These are phyloP conservation scores for Dillenia turbinata DNA, from an alignment of 164 flowering plant genomes.

Conservation along the genomic window DNA sequence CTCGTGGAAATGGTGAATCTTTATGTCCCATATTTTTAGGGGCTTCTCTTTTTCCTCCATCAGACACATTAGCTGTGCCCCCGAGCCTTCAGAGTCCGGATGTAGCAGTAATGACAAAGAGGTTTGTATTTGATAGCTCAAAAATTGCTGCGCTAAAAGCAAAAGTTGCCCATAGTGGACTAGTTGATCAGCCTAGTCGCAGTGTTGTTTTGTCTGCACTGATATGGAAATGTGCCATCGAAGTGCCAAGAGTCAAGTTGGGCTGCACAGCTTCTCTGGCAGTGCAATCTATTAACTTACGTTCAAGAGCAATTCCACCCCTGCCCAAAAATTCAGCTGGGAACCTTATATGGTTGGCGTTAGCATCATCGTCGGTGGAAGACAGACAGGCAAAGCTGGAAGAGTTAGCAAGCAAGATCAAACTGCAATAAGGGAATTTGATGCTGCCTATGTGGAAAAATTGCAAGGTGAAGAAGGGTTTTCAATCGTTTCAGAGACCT, in stretches of 20 bases:
- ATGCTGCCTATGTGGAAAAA: slow-evolving; percentile 7
- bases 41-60: slow-evolving; percentile 25
- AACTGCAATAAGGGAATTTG: slow-evolving; percentile 11
- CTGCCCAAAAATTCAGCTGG: slow-evolving; percentile 21
- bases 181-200: slow-evolving; percentile 16
- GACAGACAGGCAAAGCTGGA: background rate
- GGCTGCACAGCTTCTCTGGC: background rate
- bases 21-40: slow-evolving; percentile 19
- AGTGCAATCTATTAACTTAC: slow-evolving; percentile 24
- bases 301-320: slow-evolving; percentile 20
- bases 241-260: background rate
- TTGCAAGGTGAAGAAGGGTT: slow-evolving; percentile 13
- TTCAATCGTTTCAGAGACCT: background rate
- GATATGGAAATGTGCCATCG: slow-evolving; percentile 18
- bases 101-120: slow-evolving; percentile 7
- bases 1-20: slow-evolving; percentile 12
- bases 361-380: slow-evolving; percentile 1
- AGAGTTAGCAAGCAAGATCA: slow-evolving; percentile 8
- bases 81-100: background rate
- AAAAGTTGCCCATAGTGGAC: background rate
- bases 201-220: slow-evolving; percentile 28
- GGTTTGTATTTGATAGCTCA: slow-evolving; percentile 21
- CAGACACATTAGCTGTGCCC: background rate
- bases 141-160: slow-evolving; percentile 14
- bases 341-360: slow-evolving; percentile 10